These are phyloP conservation scores for Ascochyta clinopodiicola DNA, from an alignment of 2,329 filamentous ascomycete species.

Conservation along the genomic window DNA sequence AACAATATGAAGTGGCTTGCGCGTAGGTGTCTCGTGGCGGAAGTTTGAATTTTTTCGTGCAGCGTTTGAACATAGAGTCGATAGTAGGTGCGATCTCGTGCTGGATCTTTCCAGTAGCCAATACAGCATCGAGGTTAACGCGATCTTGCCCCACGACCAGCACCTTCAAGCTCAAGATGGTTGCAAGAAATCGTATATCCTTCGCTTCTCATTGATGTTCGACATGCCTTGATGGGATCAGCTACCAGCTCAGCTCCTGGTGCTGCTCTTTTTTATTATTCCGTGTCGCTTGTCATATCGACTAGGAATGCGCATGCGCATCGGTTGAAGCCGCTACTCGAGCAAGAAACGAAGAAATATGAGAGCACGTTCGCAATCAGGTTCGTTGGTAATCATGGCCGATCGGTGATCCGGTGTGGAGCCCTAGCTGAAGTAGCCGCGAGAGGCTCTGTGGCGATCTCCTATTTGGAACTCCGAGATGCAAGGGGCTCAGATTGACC, in stretches of 20 bases:
- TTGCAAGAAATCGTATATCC: slow-evolving; percentile 4
- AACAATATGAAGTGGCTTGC: slow-evolving; percentile 7
- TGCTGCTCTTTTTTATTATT: not conserved
- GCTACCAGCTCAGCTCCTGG: slow-evolving; percentile 5
- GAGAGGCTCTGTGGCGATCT: not conserved
- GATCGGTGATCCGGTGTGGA: slow-evolving; percentile 1
- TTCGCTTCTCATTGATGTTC: slow-evolving; percentile 3
- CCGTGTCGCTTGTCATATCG: slow-evolving; percentile 1
- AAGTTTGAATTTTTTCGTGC: not conserved
- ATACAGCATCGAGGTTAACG: not conserved
- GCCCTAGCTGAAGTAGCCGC: not conserved
- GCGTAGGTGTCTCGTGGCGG: slow-evolving; percentile 1
- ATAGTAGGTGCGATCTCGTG: slow-evolving; percentile 10
- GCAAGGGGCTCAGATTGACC: no score
- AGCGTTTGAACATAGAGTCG: slow-evolving; percentile 1
- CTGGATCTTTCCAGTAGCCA: not conserved
- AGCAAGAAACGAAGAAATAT: not conserved
- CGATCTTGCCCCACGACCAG: slow-evolving; percentile 4
- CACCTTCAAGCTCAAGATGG: slow-evolving; percentile 12
- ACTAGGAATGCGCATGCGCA: not conserved
- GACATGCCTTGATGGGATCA: slow-evolving; percentile 2
- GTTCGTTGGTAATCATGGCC: not conserved
- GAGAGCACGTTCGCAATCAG: not conserved
- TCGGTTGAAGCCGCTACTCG: not conserved
- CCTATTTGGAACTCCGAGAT: slow-evolving; percentile 5